Percentiles rank a stretch among this genome's conserved stretches.
Conservation (phyloP, 768 basidiomycete species). For the Trametes villosa region DNA sequence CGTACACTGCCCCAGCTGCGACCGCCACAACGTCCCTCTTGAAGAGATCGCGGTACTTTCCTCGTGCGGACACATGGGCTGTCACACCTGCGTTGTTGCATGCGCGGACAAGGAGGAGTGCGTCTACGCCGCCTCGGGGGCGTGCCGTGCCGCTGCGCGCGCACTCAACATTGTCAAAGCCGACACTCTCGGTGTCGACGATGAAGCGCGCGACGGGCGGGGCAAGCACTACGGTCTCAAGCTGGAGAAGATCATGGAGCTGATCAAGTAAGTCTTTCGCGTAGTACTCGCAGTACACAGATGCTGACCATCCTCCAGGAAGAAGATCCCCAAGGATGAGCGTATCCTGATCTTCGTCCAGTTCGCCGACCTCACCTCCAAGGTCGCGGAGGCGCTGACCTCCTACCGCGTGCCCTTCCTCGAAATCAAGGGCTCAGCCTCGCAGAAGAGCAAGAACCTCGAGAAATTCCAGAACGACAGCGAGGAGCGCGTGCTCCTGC, state of each 20-base stretch:
- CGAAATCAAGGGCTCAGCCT: slow-evolving; percentile 80
- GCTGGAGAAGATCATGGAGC: slow-evolving; percentile 72
- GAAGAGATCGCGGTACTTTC: slow-evolving; percentile 83
- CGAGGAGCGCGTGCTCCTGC: slow-evolving; percentile 76
- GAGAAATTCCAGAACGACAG: slow-evolving; percentile 85
- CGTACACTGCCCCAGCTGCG: slow-evolving; percentile 68
- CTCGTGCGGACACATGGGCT: slow-evolving; percentile 91
- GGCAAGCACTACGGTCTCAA: slow-evolving; percentile 85
- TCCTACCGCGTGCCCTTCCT: slow-evolving; percentile 75
- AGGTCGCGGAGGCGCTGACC: slow-evolving; percentile 81
- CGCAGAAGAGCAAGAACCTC: slow-evolving; percentile 78
- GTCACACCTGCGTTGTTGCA: slow-evolving; percentile 68
- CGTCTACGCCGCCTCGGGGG: slow-evolving; percentile 68
- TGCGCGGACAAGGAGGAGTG: slow-evolving; percentile 83
- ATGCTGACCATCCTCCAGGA: slow-evolving; percentile 43
- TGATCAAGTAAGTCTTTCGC: slow-evolving; percentile 66
- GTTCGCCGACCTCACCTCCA: slow-evolving; percentile 91
- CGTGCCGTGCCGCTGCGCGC: slow-evolving; percentile 80
- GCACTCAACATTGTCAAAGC: slow-evolving; percentile 83
- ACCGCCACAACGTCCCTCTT: slow-evolving; percentile 56
- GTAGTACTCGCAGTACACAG: not conserved
- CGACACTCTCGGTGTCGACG: slow-evolving; percentile 79
- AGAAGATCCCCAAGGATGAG: slow-evolving; percentile 71
- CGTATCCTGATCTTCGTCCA: slow-evolving; percentile 94
- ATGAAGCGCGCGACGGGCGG: slow-evolving; percentile 68